Percentiles rank a stretch among this genome's conserved stretches.
Evolutionary conservation across 345 rosid genomes (phyloP).

Genomic region (Lepidium sativum): DNA sequence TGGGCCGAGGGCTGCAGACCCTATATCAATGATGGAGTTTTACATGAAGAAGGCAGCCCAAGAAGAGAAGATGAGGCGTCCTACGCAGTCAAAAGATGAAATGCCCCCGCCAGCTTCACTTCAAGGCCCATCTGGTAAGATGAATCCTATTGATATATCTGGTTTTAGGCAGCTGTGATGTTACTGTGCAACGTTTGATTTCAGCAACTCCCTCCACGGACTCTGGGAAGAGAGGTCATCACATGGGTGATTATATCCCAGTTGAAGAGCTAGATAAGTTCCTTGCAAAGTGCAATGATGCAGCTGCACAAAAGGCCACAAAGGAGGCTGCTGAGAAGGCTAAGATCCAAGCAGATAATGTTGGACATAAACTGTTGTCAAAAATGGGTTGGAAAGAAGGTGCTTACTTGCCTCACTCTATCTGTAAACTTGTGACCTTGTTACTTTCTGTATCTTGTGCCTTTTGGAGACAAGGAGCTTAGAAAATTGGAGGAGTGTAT

Average conservation of each 20-base stretch:
- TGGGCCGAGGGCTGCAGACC: conserved; percentile 50
- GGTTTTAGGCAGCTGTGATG: conserved; percentile 4
- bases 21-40: conserved; percentile 97
- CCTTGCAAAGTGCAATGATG: conserved; percentile 76
- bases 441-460: conserved; percentile 25
- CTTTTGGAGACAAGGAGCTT: conserved; percentile 24
- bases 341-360: conserved; percentile 89
- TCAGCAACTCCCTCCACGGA: conserved; percentile 28
- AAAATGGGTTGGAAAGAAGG: conserved; percentile 99
- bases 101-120: conserved; percentile 98
- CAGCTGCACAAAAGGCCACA: conserved; percentile 50
- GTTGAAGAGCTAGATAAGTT: conserved; percentile 88
- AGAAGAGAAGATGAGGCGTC: conserved; percentile 88
- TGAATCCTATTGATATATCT: conserved; percentile 7
- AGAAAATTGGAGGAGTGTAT: conserved; percentile 26
- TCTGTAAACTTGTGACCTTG: conserved; percentile 21
- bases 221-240: conserved; percentile 72
- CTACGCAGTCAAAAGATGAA: conserved; percentile 94
- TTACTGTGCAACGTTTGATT: conserved; percentile 3
- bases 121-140: conserved; percentile 47
- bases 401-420: conserved; percentile 22
- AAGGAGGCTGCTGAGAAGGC: conserved; percentile 72
- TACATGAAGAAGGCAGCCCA: conserved; percentile 96
- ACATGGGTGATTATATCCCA: conserved; percentile 99
- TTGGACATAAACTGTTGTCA: conserved; percentile 87